phyloP scores from a whole-genome alignment of 495 filamentous ascomycete genomes.

The Penicillium salamii region DNA sequence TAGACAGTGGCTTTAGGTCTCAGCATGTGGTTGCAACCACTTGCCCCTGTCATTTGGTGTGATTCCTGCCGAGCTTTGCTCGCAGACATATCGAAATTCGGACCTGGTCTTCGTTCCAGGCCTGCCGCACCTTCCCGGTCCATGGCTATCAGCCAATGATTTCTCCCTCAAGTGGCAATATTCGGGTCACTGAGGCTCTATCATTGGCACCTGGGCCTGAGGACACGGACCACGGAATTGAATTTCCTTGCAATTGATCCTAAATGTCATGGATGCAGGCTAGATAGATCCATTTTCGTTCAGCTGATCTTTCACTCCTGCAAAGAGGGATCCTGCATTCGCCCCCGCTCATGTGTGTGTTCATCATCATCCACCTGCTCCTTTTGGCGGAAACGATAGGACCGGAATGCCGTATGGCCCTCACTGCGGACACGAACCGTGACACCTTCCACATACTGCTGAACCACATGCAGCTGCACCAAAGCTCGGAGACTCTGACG shows the following conservation, averaged over 20 bases:
- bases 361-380: slow-evolving; percentile 30
- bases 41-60: slow-evolving; percentile 4
- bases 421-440: slow-evolving; percentile 41
- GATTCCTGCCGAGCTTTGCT: slow-evolving; percentile 13
- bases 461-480: slow-evolving; percentile 46
- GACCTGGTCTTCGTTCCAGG: slow-evolving; percentile 19
- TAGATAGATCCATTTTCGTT: slow-evolving; percentile 33
- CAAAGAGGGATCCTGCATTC: slow-evolving; percentile 47
- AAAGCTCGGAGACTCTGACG: slow-evolving; percentile 49
- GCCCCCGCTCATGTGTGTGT: slow-evolving; percentile 45
- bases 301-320: slow-evolving; percentile 50
- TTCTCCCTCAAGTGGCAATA: slow-evolving; percentile 21
- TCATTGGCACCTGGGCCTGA: slow-evolving; percentile 34
- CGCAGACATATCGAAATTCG: slow-evolving; percentile 21
- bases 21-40: slow-evolving; percentile 27
- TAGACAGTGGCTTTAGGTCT: slow-evolving; percentile 19
- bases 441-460: slow-evolving; percentile 40
- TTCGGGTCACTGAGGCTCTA: slow-evolving; percentile 28
- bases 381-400: slow-evolving; percentile 39
- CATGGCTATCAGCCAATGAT: slow-evolving; percentile 26
- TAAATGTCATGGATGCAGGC: slow-evolving; percentile 15
- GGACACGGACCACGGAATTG: slow-evolving; percentile 28
- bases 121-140: slow-evolving; percentile 25
- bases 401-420: slow-evolving; percentile 30
- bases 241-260: slow-evolving; percentile 13